phyloP scores from a whole-genome alignment of 345 rosid genomes.

The Eucalyptus dawsonii region DNA sequence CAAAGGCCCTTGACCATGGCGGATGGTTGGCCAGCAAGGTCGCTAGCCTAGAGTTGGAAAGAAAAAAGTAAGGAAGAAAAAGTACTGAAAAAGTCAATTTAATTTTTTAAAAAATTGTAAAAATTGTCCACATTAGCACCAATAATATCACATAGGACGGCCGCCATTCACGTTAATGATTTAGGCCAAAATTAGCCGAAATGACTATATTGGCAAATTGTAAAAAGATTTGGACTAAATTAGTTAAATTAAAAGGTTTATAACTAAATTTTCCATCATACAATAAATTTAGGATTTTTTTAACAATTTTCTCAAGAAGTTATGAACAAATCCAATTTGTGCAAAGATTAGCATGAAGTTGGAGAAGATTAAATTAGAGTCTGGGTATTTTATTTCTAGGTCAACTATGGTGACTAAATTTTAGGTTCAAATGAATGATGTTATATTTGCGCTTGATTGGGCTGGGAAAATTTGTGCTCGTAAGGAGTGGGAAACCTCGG shows the following conservation, averaged over 20 bases:
- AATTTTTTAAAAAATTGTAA: neutral
- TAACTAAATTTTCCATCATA: neutral
- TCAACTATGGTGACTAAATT: neutral
- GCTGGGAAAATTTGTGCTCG: neutral
- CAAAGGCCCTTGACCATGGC: neutral
- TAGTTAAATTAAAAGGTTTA: neutral
- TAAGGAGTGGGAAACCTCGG: neutral
- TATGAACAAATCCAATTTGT: neutral
- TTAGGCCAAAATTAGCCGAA: neutral
- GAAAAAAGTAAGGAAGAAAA: neutral
- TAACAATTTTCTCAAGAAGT: neutral
- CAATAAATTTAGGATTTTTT: neutral
- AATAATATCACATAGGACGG: rapidly evolving
- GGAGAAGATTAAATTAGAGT: neutral
- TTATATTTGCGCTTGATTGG: neutral
- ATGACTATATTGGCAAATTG: neutral
- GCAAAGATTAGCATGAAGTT: neutral
- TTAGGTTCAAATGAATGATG: neutral
- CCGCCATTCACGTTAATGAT: neutral
- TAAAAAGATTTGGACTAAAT: neutral
- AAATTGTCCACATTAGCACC: rapidly evolving
- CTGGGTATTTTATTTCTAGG: neutral
- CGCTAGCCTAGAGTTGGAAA: neutral
- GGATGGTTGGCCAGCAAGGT: rapidly evolving
- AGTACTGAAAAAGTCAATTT: too few relatives aligned